Conservation (phyloP, 805 yeast species). For the Yarrowia sp. region DNA sequence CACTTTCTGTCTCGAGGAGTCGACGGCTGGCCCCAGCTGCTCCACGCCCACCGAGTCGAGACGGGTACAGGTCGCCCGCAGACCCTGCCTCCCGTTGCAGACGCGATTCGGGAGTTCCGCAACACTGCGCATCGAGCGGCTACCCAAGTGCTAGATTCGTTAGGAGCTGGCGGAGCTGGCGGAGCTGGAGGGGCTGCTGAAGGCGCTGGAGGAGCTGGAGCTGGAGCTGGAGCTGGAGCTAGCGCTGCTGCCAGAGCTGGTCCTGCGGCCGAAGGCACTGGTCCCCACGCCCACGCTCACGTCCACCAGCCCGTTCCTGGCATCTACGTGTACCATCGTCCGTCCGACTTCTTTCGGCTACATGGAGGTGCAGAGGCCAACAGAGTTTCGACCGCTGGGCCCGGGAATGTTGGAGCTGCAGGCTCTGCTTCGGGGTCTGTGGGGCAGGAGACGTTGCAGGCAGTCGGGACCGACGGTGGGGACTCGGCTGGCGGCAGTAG, state of each 20-base stretch:
- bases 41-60: neutral
- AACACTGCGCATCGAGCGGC: neutral
- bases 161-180: neutral
- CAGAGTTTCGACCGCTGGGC: conserved; percentile 1
- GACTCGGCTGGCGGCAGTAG: conserved; percentile 21
- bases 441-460: conserved; percentile 24
- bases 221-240: neutral
- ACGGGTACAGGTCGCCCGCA: neutral
- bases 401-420: conserved; percentile 13
- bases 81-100: neutral
- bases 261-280: neutral
- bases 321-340: conserved; percentile 13
- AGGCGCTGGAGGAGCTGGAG: neutral
- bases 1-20: neutral
- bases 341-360: conserved; percentile 11
- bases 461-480: conserved; percentile 26
- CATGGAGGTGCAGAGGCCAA: neutral
- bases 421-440: conserved; percentile 7
- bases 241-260: too few relatives aligned
- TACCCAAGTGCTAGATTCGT: too few relatives aligned
- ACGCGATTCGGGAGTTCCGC: neutral
- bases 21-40: neutral
- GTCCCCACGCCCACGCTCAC: neutral
- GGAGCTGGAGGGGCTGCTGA: neutral
- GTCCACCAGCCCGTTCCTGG: conserved; percentile 18